phyloP scores from a whole-genome alignment of 2,329 filamentous ascomycete species.

The Colletotrichum zoysiae region DNA sequence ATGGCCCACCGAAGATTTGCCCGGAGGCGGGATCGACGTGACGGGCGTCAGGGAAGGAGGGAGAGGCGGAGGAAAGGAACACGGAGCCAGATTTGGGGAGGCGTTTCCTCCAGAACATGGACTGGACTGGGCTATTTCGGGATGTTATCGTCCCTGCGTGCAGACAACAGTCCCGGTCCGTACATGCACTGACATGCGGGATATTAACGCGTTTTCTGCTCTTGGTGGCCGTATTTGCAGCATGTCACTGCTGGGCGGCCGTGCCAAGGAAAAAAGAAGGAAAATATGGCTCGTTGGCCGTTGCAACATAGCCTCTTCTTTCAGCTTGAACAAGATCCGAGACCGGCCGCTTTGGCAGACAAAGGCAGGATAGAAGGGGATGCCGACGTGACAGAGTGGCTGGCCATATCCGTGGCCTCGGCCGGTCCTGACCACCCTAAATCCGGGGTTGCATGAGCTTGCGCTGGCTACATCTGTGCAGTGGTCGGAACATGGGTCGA shows the following conservation, averaged over 20 bases:
- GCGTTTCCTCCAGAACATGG: not conserved
- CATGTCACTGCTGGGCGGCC: constrained; percentile 13
- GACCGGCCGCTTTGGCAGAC: not conserved
- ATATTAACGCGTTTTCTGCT: not conserved
- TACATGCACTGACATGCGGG: constrained; percentile 20
- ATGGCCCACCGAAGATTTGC: not conserved
- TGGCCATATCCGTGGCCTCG: not conserved
- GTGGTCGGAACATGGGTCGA: constrained; percentile 33
- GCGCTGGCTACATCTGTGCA: constrained; percentile 34
- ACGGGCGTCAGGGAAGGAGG: not conserved
- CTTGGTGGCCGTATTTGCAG: constrained; percentile 8
- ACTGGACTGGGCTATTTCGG: constrained; percentile 16
- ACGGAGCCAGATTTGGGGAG: not conserved
- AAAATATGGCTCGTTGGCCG: not conserved
- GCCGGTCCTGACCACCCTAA: constrained; percentile 1
- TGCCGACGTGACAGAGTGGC: not conserved
- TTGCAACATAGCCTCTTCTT: constrained; percentile 21
- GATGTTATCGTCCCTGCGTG: constrained; percentile 1
- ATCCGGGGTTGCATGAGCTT: constrained; percentile 25
- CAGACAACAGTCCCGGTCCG: constrained; percentile 20
- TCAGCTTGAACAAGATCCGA: not conserved
- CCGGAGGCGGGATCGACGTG: not conserved
- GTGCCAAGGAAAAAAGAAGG: not conserved
- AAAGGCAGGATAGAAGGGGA: not conserved
- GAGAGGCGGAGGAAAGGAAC: not conserved